Percentiles rank a stretch among this genome's conserved stretches.
Conservation (phyloP, 2,329 filamentous ascomycete species). For the Mycosphaerelloides madeirae region DNA sequence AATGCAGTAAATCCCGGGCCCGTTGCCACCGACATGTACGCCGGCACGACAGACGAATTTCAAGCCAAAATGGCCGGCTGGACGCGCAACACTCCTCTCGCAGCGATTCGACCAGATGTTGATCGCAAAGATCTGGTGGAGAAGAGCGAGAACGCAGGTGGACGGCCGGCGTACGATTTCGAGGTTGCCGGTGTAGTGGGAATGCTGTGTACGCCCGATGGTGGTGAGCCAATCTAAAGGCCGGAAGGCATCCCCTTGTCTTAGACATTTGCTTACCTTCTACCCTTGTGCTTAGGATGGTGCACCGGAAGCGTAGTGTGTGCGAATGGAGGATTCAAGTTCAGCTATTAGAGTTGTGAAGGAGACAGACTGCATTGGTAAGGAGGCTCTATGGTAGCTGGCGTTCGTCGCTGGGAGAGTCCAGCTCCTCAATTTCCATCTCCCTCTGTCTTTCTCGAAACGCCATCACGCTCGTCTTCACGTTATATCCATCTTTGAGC, state of each 20-base stretch:
- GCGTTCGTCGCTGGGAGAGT: no score
- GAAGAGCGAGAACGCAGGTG: constrained; percentile 44
- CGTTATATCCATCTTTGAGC: constrained; percentile 68
- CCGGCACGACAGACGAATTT: constrained; percentile 52
- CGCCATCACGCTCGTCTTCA: constrained; percentile 22
- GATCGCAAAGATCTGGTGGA: constrained; percentile 56
- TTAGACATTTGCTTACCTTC: no score
- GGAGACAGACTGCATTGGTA: no score
- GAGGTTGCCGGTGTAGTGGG: constrained; percentile 73
- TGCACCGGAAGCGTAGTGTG: constrained; percentile 72
- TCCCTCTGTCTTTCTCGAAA: constrained; percentile 6
- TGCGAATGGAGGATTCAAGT: constrained; percentile 72
- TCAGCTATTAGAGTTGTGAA: constrained; percentile 42
- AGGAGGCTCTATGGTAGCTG: no score
- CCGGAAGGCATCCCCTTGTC: no score
- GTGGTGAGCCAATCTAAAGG: no score
- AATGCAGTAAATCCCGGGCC: constrained; percentile 64
- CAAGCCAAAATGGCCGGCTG: constrained; percentile 56
- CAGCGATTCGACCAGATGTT: constrained; percentile 55
- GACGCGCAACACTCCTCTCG: constrained; percentile 61
- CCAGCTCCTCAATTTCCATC: not conserved
- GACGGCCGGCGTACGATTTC: constrained; percentile 56
- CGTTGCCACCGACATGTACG: constrained; percentile 62
- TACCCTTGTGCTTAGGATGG: no score
- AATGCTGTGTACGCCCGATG: constrained; percentile 68